Conservation (phyloP, 257 asterid species). For the Solanum tacnaense region DNA sequence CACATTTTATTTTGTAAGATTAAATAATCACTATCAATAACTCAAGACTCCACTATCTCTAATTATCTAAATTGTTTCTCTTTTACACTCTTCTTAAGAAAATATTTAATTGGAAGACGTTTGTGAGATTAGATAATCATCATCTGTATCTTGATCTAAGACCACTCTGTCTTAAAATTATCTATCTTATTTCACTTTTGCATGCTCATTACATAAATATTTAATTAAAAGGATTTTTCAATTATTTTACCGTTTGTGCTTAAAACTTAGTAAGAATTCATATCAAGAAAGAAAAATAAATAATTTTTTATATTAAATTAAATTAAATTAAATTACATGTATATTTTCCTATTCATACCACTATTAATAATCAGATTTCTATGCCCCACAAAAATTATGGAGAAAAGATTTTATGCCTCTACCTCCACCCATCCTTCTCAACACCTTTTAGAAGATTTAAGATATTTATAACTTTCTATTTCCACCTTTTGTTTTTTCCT, state of each 20-base stretch:
- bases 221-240: not conserved
- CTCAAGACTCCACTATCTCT: not conserved
- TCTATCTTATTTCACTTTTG: not conserved
- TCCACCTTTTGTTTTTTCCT: not conserved
- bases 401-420: not conserved
- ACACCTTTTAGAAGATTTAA: not conserved
- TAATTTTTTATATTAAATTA: too few species aligned
- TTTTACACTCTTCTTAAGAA: not conserved
- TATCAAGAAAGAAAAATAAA: not conserved
- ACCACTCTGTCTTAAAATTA: fast-evolving
- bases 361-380: not conserved
- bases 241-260: not conserved
- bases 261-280: not conserved
- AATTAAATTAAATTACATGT: not conserved
- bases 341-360: not conserved
- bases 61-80: not conserved
- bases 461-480: not conserved
- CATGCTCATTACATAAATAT: fast-evolving
- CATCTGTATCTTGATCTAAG: not conserved
- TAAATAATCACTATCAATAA: not conserved
- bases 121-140: too few species aligned
- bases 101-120: not conserved
- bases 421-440: not conserved
- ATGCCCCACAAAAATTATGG: not conserved
- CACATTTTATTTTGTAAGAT: not conserved